Conservation (phyloP, 1,139 yeast species). For the Candida sp. region DNA sequence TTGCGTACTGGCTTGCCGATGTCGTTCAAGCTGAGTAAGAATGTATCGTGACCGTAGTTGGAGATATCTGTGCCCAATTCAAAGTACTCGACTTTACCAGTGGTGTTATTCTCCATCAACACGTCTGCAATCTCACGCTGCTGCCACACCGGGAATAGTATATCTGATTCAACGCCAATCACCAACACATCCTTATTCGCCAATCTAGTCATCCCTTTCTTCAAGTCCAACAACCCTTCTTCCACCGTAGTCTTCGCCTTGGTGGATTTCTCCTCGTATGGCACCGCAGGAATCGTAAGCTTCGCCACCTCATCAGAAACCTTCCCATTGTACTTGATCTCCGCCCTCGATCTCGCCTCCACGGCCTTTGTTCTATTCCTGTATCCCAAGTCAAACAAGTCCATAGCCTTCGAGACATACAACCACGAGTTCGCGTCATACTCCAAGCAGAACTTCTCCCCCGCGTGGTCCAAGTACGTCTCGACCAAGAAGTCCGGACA, state of each 20-base stretch:
- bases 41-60: conserved; percentile 91
- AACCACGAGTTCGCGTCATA: conserved; percentile 91
- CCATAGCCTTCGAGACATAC: conserved; percentile 94
- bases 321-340: conserved; percentile 22
- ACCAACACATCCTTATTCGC: conserved; percentile 72
- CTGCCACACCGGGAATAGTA: conserved; percentile 94
- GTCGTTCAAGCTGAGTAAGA: conserved; percentile 75
- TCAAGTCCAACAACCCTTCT: conserved; percentile 63
- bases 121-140: conserved; percentile 80
- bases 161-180: conserved; percentile 91
- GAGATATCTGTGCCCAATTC: conserved; percentile 81
- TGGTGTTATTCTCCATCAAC: conserved; percentile 40
- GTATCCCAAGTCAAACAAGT: conserved; percentile 80
- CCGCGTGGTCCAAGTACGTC: conserved; percentile 92
- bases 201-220: conserved; percentile 65
- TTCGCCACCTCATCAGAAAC: conserved; percentile 3
- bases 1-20: conserved; percentile 77
- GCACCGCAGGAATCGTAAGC: conserved; percentile 52
- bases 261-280: conserved; percentile 55
- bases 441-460: conserved; percentile 90
- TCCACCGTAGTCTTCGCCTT: conserved; percentile 50
- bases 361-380: conserved; percentile 48
- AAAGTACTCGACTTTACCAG: conserved; percentile 53
- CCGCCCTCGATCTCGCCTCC: conserved; percentile 41
- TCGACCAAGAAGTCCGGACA: conserved; percentile 95